Evolutionary conservation across 495 filamentous ascomycete species (phyloP), one percentile per base, ranked within the genome.

Genomic region (Alectoria sarmentosa): DNA sequence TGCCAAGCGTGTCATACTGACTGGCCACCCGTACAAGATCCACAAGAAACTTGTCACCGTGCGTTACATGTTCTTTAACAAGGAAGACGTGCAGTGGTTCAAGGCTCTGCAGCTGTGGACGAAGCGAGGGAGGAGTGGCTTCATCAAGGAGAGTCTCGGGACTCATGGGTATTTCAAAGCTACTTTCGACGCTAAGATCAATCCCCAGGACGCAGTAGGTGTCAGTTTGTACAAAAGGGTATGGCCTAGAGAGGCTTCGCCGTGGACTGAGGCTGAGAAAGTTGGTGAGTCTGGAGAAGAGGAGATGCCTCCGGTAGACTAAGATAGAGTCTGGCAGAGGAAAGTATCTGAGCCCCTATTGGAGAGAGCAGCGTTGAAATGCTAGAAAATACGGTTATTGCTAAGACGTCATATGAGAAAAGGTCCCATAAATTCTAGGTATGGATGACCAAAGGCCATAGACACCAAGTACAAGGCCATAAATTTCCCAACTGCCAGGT

Each of bases 101-200:
- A 96, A 96, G 75, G 92, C 92, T 4, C 76, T 98, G 72, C 92
- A 91, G 67, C 77, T 98, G 64, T 98, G 93, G 91, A 98, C 94
- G 39, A 90, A 84, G 76, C 77, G 94, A 58, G 94, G 94, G 2
- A 82, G 93, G 70, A 87, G 82, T 66, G 94, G 94, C 17, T 95
- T 85, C 69, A 85, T 98, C 76, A 96, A 96, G 79, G 94, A 98
- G 21, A 82, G 86, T 68, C 77, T 98, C 66, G 94, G 94, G 70
- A 98, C 94, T 36, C 94, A 98, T 77, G 94, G 94, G 58, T 98
- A 98, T 79, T 98, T 98, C 81, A 98, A 98, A 83, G 93, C 92
- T 9, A 96, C 89, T 28, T 98, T 98, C 78, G 95, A 98, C 75
- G 91, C 87, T 32, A 90, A 86, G 73, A 90, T 98, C 74, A 96